Evolutionary conservation across 345 rosid species (phyloP).

Genomic region (Linum trigynum): DNA sequence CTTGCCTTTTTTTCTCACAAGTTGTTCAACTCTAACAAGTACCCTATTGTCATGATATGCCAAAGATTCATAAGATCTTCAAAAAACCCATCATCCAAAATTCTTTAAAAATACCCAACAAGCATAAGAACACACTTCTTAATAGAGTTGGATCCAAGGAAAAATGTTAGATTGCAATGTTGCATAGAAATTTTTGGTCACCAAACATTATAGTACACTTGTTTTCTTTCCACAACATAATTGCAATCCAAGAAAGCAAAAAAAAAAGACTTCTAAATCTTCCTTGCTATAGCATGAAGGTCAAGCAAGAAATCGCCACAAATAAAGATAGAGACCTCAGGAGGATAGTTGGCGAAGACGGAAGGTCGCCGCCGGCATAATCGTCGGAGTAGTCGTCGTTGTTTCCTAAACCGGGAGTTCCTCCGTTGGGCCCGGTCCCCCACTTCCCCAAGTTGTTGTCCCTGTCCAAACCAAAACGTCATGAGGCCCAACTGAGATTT

Average conservation of each 20-base stretch:
- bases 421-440: conserved; percentile 47
- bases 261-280: background rate
- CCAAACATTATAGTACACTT: background rate
- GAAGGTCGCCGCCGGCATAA: conserved; percentile 37
- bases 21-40: too few species aligned
- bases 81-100: too few species aligned
- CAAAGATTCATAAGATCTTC: too few species aligned
- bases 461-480: conserved; percentile 32
- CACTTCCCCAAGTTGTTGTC: conserved; percentile 78
- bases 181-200: conserved; percentile 2
- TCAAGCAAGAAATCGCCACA: conserved; percentile 22
- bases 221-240: background rate
- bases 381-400: conserved; percentile 41
- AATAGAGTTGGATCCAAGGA: background rate
- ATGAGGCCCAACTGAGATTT: background rate
- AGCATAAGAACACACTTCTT: background rate
- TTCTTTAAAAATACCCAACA: background rate
- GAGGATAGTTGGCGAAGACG: conserved; percentile 15
- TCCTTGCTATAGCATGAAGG: conserved; percentile 31
- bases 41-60: too few species aligned
- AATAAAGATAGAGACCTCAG: conserved; percentile 19
- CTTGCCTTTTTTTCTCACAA: too few species aligned
- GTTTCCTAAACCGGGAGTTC: conserved; percentile 16
- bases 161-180: background rate
- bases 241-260: background rate